These are phyloP conservation scores for Suhomyces bokatorum DNA, from an alignment of 1,139 yeast genomes.

Conservation along the genomic window DNA sequence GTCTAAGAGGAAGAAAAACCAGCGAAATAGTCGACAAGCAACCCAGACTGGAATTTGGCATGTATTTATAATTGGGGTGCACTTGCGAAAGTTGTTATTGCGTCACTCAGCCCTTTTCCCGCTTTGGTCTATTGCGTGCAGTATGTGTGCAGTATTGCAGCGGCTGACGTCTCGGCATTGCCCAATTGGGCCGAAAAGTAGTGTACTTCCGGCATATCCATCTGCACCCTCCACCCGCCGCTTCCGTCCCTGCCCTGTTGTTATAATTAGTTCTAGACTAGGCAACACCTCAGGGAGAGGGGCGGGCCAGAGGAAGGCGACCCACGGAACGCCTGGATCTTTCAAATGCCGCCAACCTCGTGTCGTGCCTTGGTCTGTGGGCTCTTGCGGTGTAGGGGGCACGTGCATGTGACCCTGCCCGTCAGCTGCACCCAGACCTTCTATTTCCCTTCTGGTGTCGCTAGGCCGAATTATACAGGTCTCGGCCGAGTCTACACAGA, in stretches of 20 bases:
- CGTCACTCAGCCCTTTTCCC: constrained; percentile 3
- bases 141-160: background rate
- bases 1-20: constrained; percentile 1
- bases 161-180: constrained; percentile 7
- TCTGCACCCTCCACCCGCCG: constrained; percentile 2
- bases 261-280: background rate
- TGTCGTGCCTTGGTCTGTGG: too few relatives aligned
- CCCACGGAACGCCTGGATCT: background rate
- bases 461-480: background rate
- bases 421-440: background rate
- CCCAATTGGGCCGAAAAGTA: constrained; percentile 1
- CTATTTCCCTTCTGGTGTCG: background rate
- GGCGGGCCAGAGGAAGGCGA: background rate
- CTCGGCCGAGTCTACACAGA: background rate
- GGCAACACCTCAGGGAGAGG: background rate
- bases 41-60: background rate
- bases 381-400: background rate
- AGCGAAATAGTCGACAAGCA: constrained; percentile 2
- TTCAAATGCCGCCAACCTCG: too few relatives aligned
- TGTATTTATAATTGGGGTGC: constrained; percentile 1
- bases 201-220: background rate
- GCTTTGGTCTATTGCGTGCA: background rate
- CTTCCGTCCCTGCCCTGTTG: constrained; percentile 3
- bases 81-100: background rate
- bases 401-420: background rate